These are phyloP conservation scores for Chrysopogon serrulatus DNA, from an alignment of 176 grass and related monocot genomes.

Conservation along the genomic window DNA sequence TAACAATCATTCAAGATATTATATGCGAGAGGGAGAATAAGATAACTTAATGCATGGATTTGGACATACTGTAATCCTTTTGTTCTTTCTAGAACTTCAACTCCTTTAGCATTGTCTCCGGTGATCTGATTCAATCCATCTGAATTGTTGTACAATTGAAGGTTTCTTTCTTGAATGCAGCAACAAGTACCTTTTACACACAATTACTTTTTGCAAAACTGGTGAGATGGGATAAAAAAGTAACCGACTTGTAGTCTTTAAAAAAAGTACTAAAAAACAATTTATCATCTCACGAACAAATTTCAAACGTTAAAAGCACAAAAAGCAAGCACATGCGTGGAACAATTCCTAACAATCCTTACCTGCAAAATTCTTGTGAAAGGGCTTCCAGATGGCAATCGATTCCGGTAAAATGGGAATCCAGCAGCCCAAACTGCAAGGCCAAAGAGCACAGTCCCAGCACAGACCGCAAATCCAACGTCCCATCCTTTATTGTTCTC, in stretches of 20 bases:
- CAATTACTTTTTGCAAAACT: neutral
- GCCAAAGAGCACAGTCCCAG: conserved; percentile 15
- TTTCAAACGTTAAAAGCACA: no score
- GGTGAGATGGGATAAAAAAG: neutral
- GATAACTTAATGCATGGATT: neutral
- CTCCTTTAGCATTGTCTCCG: neutral
- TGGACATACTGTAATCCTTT: conserved; percentile 46
- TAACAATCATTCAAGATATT: neutral
- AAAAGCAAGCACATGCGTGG: neutral
- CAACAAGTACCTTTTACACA: neutral
- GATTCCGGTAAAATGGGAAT: conserved; percentile 52
- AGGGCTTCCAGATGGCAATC: conserved; percentile 49
- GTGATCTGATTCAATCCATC: conserved; percentile 12
- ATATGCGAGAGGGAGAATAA: neutral
- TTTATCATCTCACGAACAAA: no score
- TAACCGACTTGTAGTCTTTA: no score
- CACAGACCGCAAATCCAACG: conserved; percentile 42
- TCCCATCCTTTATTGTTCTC: conserved; percentile 56
- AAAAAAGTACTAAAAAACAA: no score
- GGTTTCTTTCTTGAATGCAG: neutral
- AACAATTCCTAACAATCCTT: neutral
- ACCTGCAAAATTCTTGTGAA: conserved; percentile 60
- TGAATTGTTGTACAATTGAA: neutral
- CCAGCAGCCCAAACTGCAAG: conserved; percentile 31
- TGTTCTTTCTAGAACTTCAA: conserved; percentile 40